Conservation (phyloP, 352 stramenopile species). For the Pythium monospermum region DNA sequence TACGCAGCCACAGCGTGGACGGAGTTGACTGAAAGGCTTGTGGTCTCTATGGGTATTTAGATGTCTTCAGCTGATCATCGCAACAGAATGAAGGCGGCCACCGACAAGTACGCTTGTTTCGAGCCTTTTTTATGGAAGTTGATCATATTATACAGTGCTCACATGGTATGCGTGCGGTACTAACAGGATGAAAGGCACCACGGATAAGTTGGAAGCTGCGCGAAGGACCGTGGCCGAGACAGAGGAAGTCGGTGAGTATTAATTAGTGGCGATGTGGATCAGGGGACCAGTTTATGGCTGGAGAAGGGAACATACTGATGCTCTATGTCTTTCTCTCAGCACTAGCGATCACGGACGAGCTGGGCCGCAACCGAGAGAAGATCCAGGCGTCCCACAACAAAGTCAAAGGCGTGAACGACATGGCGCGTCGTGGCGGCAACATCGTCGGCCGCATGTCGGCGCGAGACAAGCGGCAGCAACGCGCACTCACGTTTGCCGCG, state of each 20-base stretch:
- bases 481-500: slow-evolving; percentile 62
- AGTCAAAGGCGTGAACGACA: slow-evolving; percentile 82
- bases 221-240: slow-evolving; percentile 80
- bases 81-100: slow-evolving; percentile 72
- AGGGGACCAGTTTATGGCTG: background rate
- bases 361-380: slow-evolving; percentile 81
- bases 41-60: slow-evolving; percentile 12
- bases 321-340: slow-evolving; percentile 24
- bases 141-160: background rate
- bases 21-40: background rate
- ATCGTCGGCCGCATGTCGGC: slow-evolving; percentile 84
- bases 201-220: slow-evolving; percentile 70
- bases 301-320: background rate
- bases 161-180: background rate
- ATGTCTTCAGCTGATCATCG: slow-evolving; percentile 68
- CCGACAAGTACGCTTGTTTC: slow-evolving; percentile 56
- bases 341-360: slow-evolving; percentile 76
- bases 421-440: slow-evolving; percentile 72
- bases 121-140: background rate
- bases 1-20: too few relatives aligned
- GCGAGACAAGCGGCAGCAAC: slow-evolving; percentile 74
- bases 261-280: background rate
- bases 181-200: slow-evolving; percentile 80
- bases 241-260: slow-evolving; percentile 71
- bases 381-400: slow-evolving; percentile 79